Percentiles rank a stretch among this genome's conserved stretches.
Conservation (phyloP, 2,329 filamentous ascomycete genomes). For the Alternaria gaisen region DNA sequence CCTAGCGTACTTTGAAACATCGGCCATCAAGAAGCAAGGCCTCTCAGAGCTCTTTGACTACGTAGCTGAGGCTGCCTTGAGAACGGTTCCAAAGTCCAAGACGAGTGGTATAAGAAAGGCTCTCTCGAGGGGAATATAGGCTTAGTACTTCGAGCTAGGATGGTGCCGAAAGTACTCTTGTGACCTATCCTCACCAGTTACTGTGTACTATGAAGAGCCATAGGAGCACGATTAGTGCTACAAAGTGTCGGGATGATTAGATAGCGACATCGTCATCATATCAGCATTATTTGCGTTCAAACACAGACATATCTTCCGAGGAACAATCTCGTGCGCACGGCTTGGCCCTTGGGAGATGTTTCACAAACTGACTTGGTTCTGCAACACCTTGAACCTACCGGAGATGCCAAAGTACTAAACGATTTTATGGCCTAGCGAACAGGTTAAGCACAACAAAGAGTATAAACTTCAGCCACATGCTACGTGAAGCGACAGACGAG, state of each 20-base stretch:
- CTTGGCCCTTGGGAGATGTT: not conserved
- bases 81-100: not conserved
- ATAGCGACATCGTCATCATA: not conserved
- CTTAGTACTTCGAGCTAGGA: not conserved
- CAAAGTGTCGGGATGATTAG: not conserved
- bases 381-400: too few relatives aligned
- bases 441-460: too few relatives aligned
- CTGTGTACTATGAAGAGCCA: not conserved
- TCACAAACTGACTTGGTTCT: not conserved
- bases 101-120: not conserved
- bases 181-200: not conserved
- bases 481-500: too few relatives aligned
- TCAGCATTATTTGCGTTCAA: not conserved
- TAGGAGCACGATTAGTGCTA: not conserved
- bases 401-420: too few relatives aligned
- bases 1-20: conserved; percentile 29
- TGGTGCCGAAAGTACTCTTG: not conserved
- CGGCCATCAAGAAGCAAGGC: conserved; percentile 15
- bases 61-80: conserved; percentile 9
- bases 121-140: not conserved
- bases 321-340: not conserved
- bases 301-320: not conserved
- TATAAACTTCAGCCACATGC: too few relatives aligned
- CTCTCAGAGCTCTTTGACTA: conserved; percentile 25
- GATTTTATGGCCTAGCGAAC: too few relatives aligned